Base-by-base conservation (phyloP, 345 rosid species). In the Eucalyptus cladocalyx region DNA sequence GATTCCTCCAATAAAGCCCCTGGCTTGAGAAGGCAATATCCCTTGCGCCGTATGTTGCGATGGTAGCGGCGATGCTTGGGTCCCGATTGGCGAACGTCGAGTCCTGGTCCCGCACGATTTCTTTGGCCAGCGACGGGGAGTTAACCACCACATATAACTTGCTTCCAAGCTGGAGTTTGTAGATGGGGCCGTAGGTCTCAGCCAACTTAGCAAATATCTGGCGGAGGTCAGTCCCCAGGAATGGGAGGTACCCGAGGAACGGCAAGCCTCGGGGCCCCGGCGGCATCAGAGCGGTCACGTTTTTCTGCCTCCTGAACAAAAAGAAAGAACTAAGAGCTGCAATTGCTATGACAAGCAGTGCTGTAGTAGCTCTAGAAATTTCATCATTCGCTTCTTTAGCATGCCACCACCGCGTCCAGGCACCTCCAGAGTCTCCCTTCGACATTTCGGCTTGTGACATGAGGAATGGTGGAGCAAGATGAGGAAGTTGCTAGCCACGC, bases 181-280 rank as follows among this genome's bases (percentile, higher is more conserved):
- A 92, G 56, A 93, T 94, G 26, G 94, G 93, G 6, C 94, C 93
- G 51, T 92, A 90, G 4, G 34, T 34, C 8, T 17, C 18, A 11
- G 92, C 90, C 81, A 94, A 30, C 87, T 92, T 45, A 17, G 90
- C 90, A 56, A 92, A 94, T 15, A 58, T 48, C 37, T 86, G 54
- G 90, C 88, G 60, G 95, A 89, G 90, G 83, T 92, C 58, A 9
- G 83, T 48, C 13, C 91, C 88, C 3, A 94, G 92, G 89, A 93
- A 92, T 18, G 94, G 95, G 88, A 94, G 93, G 90, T 92, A 93
- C 24, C 93, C 95, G 3, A 93, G 45, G 6, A 94, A 17, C 8
- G 95, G 95, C 42, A 93, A 32, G 30, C 95, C 95, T 2, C 86
- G 86, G 7, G 95, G 95, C 5, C 95, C 95, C 5, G 86, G 90